Evolutionary conservation across 352 stramenopile genomes (phyloP).

Genomic region (Elongisporangium anandrum): DNA sequence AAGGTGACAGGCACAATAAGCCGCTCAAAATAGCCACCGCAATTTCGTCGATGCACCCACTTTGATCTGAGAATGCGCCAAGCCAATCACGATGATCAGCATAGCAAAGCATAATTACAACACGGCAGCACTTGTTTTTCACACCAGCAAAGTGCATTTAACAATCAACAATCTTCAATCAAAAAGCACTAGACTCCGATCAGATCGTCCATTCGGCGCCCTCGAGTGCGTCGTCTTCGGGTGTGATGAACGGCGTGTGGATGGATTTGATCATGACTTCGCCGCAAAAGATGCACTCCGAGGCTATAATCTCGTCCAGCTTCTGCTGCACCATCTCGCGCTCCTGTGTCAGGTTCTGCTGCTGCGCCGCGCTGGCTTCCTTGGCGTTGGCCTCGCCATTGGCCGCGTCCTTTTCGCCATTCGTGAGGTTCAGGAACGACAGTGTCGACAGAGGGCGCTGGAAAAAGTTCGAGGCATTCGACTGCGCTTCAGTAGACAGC

Average conservation of each 20-base stretch:
- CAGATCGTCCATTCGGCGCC: slow-evolving; percentile 83
- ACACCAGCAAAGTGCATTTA: not conserved
- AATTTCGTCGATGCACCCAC: too few species aligned
- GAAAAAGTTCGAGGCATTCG: slow-evolving; percentile 68
- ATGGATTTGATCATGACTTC: slow-evolving; percentile 96
- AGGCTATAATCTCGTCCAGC: slow-evolving; percentile 92
- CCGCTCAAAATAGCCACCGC: not conserved
- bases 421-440: slow-evolving; percentile 62
- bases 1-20: not conserved
- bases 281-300: slow-evolving; percentile 93
- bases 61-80: not conserved
- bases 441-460: slow-evolving; percentile 54
- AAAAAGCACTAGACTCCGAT: slow-evolving; percentile 8
- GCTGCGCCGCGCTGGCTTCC: slow-evolving; percentile 59
- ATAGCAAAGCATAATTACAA: not conserved
- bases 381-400: slow-evolving; percentile 39
- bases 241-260: slow-evolving; percentile 87
- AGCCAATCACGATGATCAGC: too few species aligned
- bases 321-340: slow-evolving; percentile 91
- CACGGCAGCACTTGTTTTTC: not conserved
- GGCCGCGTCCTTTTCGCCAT: slow-evolving; percentile 62
- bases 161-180: not conserved
- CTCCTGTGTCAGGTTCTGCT: slow-evolving; percentile 78
- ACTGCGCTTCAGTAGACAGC: slow-evolving; percentile 70
- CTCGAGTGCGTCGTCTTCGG: slow-evolving; percentile 79